Conservation (phyloP, 305 asterid genomes). For the Fraxinus sp. region DNA sequence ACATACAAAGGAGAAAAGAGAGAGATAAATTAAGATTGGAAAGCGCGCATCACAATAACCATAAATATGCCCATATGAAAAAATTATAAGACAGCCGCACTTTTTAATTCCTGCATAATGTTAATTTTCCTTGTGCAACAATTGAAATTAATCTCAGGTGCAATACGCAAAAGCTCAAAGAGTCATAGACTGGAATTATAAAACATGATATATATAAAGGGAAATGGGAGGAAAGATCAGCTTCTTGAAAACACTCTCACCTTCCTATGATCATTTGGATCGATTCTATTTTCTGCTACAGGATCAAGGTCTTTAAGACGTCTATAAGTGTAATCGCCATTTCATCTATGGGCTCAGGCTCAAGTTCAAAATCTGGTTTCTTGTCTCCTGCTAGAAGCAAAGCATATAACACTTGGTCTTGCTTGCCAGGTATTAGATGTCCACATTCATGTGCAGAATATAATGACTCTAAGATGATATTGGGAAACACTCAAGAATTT, state of each 20-base stretch:
- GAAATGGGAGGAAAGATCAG: not conserved
- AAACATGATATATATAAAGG: not conserved
- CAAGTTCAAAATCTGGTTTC: constrained; percentile 39
- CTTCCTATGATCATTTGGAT: constrained; percentile 91
- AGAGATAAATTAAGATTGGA: not conserved
- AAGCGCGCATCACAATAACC: not conserved
- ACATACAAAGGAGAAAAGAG: not conserved
- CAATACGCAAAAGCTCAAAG: not conserved
- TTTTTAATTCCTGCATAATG: not conserved
- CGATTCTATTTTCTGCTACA: constrained; percentile 77
- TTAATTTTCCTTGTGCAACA: not conserved
- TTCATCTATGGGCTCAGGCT: constrained; percentile 16
- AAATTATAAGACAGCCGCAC: not conserved
- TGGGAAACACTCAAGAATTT: not conserved
- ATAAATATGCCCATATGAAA: not conserved
- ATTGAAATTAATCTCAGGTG: not conserved
- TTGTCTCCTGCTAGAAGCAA: constrained; percentile 45
- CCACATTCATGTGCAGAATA: constrained; percentile 9
- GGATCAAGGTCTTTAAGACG: constrained; percentile 76
- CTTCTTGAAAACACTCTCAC: constrained; percentile 34
- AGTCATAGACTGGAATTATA: not conserved
- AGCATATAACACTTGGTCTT: constrained; percentile 8
- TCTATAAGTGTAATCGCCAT: constrained; percentile 42
- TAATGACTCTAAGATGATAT: not conserved
- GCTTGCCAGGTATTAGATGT: constrained; percentile 17